A percentile compares a stretch with the other conserved stretches of the same genome.
Conservation (phyloP, 371 early-diverging fungal species). For the Syncephalastrum racemosum region DNA sequence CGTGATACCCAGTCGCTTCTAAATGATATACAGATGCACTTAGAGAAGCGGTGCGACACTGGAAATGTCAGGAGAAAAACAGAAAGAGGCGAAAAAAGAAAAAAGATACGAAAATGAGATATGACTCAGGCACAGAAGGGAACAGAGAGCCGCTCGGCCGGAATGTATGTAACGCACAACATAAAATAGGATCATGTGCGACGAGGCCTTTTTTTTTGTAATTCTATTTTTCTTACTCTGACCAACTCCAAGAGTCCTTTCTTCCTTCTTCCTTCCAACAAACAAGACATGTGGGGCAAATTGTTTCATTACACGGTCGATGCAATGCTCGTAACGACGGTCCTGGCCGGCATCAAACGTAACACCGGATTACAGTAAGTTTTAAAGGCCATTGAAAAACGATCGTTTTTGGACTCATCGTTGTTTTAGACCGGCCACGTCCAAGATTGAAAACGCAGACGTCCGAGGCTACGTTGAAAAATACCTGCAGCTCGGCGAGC, state of each 20-base stretch:
- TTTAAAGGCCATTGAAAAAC: background rate
- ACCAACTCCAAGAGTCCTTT: background rate
- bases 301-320: slow-evolving; percentile 70
- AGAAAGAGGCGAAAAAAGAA: no score
- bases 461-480: slow-evolving; percentile 51
- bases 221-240: no score
- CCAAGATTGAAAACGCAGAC: slow-evolving; percentile 59
- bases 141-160: no score
- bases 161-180: no score
- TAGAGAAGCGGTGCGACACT: no score
- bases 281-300: slow-evolving; percentile 50
- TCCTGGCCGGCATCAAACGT: slow-evolving; percentile 75
- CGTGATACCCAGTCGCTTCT: no score
- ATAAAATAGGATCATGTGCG: no score
- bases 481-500: slow-evolving; percentile 71
- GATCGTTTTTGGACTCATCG: background rate
- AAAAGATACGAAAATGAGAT: no score
- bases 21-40: no score
- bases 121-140: no score
- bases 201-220: no score
- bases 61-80: no score
- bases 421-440: slow-evolving; percentile 49
- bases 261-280: background rate
- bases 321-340: slow-evolving; percentile 71
- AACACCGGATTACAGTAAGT: slow-evolving; percentile 68